Conservation (phyloP, 169 alveolate genomes). For the Plasmodium blacklocki region DNA sequence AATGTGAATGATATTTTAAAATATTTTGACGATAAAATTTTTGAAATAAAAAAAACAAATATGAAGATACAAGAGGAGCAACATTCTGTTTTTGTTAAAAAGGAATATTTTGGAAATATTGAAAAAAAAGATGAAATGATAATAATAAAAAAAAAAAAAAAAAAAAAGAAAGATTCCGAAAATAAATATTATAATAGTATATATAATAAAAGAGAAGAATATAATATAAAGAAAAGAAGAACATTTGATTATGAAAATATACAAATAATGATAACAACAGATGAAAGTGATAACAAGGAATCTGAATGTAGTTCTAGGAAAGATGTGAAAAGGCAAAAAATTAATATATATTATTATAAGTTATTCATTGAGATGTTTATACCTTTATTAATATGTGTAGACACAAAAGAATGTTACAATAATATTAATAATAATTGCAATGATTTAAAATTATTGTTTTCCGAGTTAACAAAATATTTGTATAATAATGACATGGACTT, state of each 20-base stretch:
- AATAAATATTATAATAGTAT: neutral
- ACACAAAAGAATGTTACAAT: conserved; percentile 36
- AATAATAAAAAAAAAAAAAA: neutral
- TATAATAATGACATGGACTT: neutral
- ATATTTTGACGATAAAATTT: conserved; percentile 47
- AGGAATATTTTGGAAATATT: conserved; percentile 1
- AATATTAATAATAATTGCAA: too few species aligned
- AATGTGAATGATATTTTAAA: conserved; percentile 30
- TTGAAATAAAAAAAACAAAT: neutral
- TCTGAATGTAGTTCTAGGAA: conserved; percentile 5
- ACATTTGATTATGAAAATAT: neutral
- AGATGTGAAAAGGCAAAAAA: conserved; percentile 21
- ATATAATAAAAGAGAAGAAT: neutral
- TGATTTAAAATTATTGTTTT: conserved; percentile 12
- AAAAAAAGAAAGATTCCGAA: neutral
- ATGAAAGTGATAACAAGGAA: conserved; percentile 22
- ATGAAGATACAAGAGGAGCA: neutral
- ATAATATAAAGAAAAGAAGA: neutral
- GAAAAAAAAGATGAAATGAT: neutral
- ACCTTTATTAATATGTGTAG: conserved; percentile 64
- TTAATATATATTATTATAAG: conserved; percentile 58
- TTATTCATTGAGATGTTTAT: conserved; percentile 54
- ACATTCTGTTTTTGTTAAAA: neutral
- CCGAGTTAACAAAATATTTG: conserved; percentile 32
- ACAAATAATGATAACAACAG: neutral